These are phyloP conservation scores for Quercus tomentella DNA, from an alignment of 331 rosid species.

Conservation along the genomic window DNA sequence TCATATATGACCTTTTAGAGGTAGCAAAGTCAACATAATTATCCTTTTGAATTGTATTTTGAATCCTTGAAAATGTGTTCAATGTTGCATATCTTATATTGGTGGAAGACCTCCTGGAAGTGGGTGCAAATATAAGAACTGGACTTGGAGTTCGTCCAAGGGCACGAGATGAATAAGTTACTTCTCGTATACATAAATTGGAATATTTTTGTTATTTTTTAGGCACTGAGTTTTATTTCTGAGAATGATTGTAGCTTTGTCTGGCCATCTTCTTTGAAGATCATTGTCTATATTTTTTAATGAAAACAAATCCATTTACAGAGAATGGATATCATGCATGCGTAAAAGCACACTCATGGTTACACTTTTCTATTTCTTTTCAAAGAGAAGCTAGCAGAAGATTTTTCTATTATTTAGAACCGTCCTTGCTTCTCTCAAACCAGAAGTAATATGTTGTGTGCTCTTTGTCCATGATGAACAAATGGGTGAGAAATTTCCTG, in stretches of 20 bases:
- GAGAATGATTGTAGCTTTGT: not conserved
- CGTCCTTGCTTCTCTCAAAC: not conserved
- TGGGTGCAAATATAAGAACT: slow-evolving; percentile 64
- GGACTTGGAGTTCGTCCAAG: slow-evolving; percentile 59
- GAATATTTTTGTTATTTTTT: not conserved
- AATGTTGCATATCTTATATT: slow-evolving; percentile 3
- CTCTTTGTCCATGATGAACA: not conserved
- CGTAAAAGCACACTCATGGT: not conserved
- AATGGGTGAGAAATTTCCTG: too few relatives aligned
- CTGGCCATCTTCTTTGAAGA: not conserved
- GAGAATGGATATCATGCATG: not conserved
- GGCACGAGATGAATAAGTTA: slow-evolving; percentile 21
- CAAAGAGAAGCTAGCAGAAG: not conserved
- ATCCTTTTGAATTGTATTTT: too few relatives aligned
- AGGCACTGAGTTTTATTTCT: not conserved
- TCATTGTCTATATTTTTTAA: not conserved
- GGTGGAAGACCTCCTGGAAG: slow-evolving; percentile 71
- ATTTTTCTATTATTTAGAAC: not conserved
- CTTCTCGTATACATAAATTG: not conserved
- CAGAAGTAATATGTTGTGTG: not conserved
- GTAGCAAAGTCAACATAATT: too few relatives aligned
- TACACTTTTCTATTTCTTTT: not conserved
- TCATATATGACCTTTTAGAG: too few relatives aligned
- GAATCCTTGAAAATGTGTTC: not conserved
- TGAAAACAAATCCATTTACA: not conserved